A percentile compares a stretch with the other conserved stretches of the same genome.
phyloP scores from a whole-genome alignment of 2,329 filamentous ascomycete species.

The Fusarium sp. region DNA sequence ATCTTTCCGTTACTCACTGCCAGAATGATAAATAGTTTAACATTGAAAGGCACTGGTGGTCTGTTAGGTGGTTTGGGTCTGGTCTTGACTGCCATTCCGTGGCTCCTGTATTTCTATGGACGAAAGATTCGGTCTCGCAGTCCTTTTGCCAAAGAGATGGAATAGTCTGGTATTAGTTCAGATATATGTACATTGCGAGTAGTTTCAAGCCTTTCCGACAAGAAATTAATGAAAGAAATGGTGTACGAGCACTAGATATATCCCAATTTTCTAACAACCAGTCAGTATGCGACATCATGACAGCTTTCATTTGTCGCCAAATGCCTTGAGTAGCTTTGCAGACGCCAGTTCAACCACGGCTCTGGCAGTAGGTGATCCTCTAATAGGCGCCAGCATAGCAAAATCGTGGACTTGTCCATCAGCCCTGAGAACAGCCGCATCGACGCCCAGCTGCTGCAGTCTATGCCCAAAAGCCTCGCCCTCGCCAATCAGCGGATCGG shows the following conservation, averaged over 20 bases:
- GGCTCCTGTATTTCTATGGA: slow-evolving; percentile 74
- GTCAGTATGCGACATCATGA: background rate
- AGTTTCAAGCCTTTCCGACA: too few species aligned
- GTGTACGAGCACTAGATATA: background rate
- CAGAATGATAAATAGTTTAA: slow-evolving; percentile 72
- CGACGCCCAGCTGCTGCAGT: slow-evolving; percentile 6
- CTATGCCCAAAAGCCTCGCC: slow-evolving; percentile 28
- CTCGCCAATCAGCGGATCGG: slow-evolving; percentile 16
- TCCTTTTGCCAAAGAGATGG: slow-evolving; percentile 63
- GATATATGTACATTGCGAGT: too few species aligned
- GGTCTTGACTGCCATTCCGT: slow-evolving; percentile 73
- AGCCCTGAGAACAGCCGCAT: slow-evolving; percentile 13
- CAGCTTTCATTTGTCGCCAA: background rate
- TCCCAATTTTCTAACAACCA: background rate
- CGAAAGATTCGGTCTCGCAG: slow-evolving; percentile 71
- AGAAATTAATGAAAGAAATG: background rate
- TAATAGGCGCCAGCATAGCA: slow-evolving; percentile 12
- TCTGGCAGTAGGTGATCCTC: slow-evolving; percentile 9
- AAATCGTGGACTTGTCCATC: slow-evolving; percentile 32
- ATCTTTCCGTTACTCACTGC: slow-evolving; percentile 84
- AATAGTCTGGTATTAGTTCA: background rate
- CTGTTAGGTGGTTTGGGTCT: slow-evolving; percentile 70
- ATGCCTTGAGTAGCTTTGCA: slow-evolving; percentile 1
- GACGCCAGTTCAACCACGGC: slow-evolving; percentile 27
- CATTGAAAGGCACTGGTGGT: slow-evolving; percentile 70